Percentiles rank a stretch among this genome's conserved stretches.
Evolutionary conservation across 345 rosid genomes (phyloP).

Genomic region (Brassica nigra): DNA sequence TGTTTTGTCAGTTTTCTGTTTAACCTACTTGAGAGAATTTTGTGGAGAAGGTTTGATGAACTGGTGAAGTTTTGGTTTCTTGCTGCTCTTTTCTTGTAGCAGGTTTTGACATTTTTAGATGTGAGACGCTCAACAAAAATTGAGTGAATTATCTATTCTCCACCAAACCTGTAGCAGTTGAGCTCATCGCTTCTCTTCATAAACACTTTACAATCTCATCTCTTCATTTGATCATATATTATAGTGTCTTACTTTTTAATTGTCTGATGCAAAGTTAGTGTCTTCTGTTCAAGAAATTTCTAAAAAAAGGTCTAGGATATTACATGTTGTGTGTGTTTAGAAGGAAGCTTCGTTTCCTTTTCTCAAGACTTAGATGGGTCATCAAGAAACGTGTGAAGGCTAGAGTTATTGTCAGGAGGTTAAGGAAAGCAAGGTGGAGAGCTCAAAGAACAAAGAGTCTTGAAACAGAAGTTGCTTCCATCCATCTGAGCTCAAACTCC

Average conservation of each 20-base stretch:
- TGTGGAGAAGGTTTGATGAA: constrained; percentile 34
- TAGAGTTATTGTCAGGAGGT: constrained; percentile 62
- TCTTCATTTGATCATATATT: not conserved
- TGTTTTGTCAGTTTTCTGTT: constrained; percentile 36
- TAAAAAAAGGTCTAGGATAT: constrained; percentile 10
- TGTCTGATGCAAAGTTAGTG: not conserved
- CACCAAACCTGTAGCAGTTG: not conserved
- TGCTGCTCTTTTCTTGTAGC: not conserved
- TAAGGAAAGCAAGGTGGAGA: constrained; percentile 51
- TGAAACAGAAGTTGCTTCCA: constrained; percentile 30
- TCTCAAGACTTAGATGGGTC: constrained; percentile 61
- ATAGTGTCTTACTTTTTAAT: not conserved
- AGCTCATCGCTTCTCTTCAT: not conserved
- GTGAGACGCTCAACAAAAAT: not conserved
- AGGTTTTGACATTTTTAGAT: not conserved
- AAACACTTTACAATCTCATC: constrained; percentile 1
- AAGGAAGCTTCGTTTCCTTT: constrained; percentile 56
- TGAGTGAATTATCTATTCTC: not conserved
- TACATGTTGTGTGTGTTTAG: constrained; percentile 50
- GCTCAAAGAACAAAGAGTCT: constrained; percentile 41
- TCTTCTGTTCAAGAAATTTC: not conserved
- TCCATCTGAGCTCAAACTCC: constrained; percentile 33
- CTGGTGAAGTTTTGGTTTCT: constrained; percentile 16
- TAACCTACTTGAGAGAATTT: constrained; percentile 41
- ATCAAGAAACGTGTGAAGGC: constrained; percentile 59